These are phyloP conservation scores for Blepharisma stoltei DNA, from an alignment of 73 alveolate genomes.

Conservation along the genomic window DNA sequence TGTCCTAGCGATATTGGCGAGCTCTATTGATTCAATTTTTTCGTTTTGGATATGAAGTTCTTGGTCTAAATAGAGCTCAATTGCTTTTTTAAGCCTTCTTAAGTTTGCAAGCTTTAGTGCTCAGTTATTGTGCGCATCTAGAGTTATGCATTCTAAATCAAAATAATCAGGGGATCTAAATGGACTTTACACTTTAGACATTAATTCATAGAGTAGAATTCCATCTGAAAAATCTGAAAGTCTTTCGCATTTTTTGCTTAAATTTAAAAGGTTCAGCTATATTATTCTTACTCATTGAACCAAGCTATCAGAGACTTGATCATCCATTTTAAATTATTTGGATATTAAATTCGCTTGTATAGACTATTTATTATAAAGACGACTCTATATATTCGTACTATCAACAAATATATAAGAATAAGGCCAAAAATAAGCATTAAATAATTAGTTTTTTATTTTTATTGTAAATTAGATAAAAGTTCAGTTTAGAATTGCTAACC, in stretches of 20 bases:
- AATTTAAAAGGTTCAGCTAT: neutral
- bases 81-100: conserved; percentile 4
- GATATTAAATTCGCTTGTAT: neutral
- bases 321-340: conserved; percentile 5
- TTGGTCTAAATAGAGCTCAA: neutral
- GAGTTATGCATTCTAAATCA: neutral
- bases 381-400: no score
- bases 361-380: neutral
- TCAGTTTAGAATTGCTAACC: no score
- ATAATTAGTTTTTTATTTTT: no score
- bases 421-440: no score
- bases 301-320: conserved; percentile 1
- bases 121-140: conserved; percentile 3
- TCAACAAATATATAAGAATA: no score
- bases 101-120: conserved; percentile 22
- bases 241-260: neutral
- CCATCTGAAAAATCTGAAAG: conserved; percentile 23
- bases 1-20: neutral
- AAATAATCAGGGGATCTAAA: conserved; percentile 21
- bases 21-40: conserved; percentile 7
- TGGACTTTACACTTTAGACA: conserved; percentile 17
- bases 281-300: conserved; percentile 5
- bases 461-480: no score
- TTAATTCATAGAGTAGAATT: conserved; percentile 15
- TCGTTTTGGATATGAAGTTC: neutral